Conservation (phyloP, 2,329 filamentous ascomycete species). For the Penicillium brasilianum region DNA sequence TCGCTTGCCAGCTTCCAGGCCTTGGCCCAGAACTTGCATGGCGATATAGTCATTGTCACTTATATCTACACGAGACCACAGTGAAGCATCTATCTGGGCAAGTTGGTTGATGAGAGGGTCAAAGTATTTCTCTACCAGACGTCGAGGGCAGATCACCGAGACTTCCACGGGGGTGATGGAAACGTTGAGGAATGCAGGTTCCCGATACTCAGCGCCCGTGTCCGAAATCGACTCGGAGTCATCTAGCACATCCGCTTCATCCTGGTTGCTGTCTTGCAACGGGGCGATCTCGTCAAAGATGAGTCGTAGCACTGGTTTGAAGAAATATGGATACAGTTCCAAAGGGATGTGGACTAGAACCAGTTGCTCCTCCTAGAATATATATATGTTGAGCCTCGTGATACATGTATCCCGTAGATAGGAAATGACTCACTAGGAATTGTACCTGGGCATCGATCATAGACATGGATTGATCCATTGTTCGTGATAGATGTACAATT, state of each 20-base stretch:
- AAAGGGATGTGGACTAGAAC: constrained; percentile 90
- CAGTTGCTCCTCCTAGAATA: constrained; percentile 75
- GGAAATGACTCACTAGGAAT: constrained; percentile 26
- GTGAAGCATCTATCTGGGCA: constrained; percentile 46
- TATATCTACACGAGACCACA: constrained; percentile 67
- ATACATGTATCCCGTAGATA: too few species aligned
- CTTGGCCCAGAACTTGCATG: constrained; percentile 87
- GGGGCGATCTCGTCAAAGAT: constrained; percentile 66
- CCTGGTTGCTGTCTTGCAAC: constrained; percentile 48
- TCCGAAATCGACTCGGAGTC: constrained; percentile 39
- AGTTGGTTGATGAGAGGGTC: constrained; percentile 70
- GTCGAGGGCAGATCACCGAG: constrained; percentile 83
- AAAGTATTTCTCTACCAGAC: constrained; percentile 76
- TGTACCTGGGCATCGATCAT: constrained; percentile 33
- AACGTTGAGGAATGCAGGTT: constrained; percentile 87
- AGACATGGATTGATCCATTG: constrained; percentile 31
- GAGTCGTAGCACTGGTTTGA: constrained; percentile 85
- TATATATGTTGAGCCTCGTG: constrained; percentile 8
- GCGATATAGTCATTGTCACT: constrained; percentile 84
- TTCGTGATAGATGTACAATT: neutral
- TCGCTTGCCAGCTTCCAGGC: constrained; percentile 86
- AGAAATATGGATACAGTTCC: constrained; percentile 73
- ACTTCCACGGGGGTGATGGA: constrained; percentile 91
- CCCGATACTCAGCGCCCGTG: constrained; percentile 49
- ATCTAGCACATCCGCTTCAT: constrained; percentile 49